These are phyloP conservation scores for Vigna reflexopilosa DNA, from an alignment of 306 rosid genomes.

Conservation along the genomic window DNA sequence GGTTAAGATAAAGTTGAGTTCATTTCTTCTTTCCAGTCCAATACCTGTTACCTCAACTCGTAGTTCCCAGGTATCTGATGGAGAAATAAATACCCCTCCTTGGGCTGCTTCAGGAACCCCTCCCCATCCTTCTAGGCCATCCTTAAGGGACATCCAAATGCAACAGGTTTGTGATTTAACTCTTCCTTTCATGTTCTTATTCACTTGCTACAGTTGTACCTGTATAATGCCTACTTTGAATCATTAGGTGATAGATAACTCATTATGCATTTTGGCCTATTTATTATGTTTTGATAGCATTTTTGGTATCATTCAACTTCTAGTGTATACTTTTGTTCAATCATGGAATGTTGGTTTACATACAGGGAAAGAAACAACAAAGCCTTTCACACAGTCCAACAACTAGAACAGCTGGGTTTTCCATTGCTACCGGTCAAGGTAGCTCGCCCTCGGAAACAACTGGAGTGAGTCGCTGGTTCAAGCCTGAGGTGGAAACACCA, in stretches of 20 bases:
- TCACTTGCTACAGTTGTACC: neutral
- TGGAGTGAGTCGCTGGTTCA: conserved; percentile 87
- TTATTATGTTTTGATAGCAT: neutral
- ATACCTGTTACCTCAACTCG: conserved; percentile 68
- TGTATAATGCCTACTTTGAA: conserved; percentile 21
- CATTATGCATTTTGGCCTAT: conserved; percentile 5
- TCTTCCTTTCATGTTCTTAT: conserved; percentile 24
- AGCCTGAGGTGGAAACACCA: conserved; percentile 80
- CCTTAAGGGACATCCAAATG: conserved; percentile 91
- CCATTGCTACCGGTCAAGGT: conserved; percentile 68
- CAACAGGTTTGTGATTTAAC: conserved; percentile 70
- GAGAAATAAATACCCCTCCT: conserved; percentile 77
- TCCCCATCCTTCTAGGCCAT: conserved; percentile 73
- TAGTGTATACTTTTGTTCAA: conserved; percentile 18
- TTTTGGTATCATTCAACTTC: neutral
- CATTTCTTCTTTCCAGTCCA: conserved; percentile 83
- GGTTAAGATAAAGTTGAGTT: conserved; percentile 69
- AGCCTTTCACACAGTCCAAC: conserved; percentile 77
- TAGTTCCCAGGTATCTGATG: conserved; percentile 63
- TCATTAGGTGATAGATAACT: conserved; percentile 14
- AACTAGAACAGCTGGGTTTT: conserved; percentile 77
- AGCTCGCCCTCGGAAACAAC: conserved; percentile 84
- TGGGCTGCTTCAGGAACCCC: conserved; percentile 95
- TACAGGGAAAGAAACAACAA: conserved; percentile 77
- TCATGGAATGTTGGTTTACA: conserved; percentile 41